These are phyloP conservation scores for Coemansia sp. DNA, from an alignment of 192 early-diverging fungal species.

Conservation along the genomic window DNA sequence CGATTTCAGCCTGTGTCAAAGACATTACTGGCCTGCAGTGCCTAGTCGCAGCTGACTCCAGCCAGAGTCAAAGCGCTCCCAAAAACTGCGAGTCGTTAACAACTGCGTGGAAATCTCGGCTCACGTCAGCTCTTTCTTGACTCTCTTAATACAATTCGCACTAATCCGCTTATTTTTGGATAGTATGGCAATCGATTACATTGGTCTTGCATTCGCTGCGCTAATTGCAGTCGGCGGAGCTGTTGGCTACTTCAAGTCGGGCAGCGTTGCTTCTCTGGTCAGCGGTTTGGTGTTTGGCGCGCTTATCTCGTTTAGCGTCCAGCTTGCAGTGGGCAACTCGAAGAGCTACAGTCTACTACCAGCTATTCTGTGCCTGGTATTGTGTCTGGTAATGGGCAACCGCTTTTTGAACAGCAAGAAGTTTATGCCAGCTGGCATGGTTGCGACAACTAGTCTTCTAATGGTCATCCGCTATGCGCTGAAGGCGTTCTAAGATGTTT, in stretches of 20 bases:
- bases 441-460: constrained; percentile 24
- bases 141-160: not conserved
- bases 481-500: constrained; percentile 12
- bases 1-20: constrained; percentile 13
- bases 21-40: constrained; percentile 5
- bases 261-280: constrained; percentile 38
- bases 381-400: constrained; percentile 38
- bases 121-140: constrained; percentile 8
- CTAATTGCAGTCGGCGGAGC: constrained; percentile 40
- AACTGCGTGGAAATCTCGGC: constrained; percentile 30
- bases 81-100: not conserved
- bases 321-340: constrained; percentile 23
- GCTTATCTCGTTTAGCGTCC: constrained; percentile 34
- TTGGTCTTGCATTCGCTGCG: constrained; percentile 30
- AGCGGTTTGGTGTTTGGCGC: constrained; percentile 41
- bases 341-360: constrained; percentile 26
- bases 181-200: constrained; percentile 26
- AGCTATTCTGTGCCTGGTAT: constrained; percentile 26
- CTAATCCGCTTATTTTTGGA: not conserved
- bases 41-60: not conserved
- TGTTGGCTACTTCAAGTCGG: constrained; percentile 39
- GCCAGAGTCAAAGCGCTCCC: not conserved
- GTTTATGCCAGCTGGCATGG: constrained; percentile 51
- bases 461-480: constrained; percentile 34
- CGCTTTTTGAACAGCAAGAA: constrained; percentile 43